Evolutionary conservation across 495 filamentous ascomycete species (phyloP), one percentile per base, ranked within the genome.

Genomic region (Daldinia decipiens): DNA sequence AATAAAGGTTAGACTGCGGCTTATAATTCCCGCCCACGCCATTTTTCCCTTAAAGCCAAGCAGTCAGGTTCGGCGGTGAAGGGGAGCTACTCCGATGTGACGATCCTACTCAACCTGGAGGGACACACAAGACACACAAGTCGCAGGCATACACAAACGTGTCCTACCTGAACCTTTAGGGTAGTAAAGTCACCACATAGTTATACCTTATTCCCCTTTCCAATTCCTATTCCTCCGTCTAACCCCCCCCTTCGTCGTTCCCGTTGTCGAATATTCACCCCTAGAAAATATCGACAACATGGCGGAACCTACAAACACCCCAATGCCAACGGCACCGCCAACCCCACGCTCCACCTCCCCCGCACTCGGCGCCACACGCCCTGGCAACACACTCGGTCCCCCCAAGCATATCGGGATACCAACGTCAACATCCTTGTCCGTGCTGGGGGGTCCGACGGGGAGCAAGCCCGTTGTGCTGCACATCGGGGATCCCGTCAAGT

Each of bases 401-500:
- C 70, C 70, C 38, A 72, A 72, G 45, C 69, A 54, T 39, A 45
- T 65, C 47, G 64, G 64, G 12, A 39, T 65, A 29, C 45, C 50
- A n/a, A 57, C 59, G 45, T 40, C 54, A 50, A 39, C 69, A 39
- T 57, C 73, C 60, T 40, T 72, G 70, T 53, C 69, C 54, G 51
- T 63, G 43, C 65, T 65, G 40, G 62, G 70, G 50, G 64, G 40
- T 32, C 62, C 70, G 12, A 11, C 56, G 12, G 67, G 68, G 27
- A 64, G 29, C 39, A 74, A 74, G 52, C 82, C 78, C 26, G 62
- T 81, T 4, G 86, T 93, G 45, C 87, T 93, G 43, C 88, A 92
- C 67, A 83, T 93, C 52, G 91, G 90, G 27, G 89, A 91, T 63
- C 81, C 86, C n/a, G 84, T 92, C 70, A 84, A 86, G 68, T 90